Evolutionary conservation across 331 rosid genomes (phyloP).

Genomic region (Malus hybrid): DNA sequence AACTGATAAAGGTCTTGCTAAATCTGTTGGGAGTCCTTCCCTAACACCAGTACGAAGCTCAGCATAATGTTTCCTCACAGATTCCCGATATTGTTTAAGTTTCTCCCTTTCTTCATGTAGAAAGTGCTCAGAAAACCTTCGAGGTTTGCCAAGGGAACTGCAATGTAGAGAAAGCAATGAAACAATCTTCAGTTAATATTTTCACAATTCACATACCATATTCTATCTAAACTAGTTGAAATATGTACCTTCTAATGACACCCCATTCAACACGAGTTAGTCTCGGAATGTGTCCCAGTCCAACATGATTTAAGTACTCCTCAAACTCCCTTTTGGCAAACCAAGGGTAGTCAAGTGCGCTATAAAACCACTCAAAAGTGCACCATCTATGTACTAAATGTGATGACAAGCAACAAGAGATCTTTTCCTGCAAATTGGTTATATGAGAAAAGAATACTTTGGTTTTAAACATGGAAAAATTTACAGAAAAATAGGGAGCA

Average conservation of each 20-base stretch:
- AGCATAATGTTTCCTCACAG: conserved; percentile 72
- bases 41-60: conserved; percentile 56
- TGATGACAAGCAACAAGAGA: conserved; percentile 66
- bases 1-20: conserved; percentile 79
- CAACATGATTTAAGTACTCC: conserved; percentile 92
- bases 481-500: not conserved
- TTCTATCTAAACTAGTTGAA: not conserved
- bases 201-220: not conserved
- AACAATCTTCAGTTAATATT: not conserved
- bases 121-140: conserved; percentile 79
- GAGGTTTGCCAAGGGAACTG: conserved; percentile 96
- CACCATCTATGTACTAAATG: conserved; percentile 64
- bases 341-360: conserved; percentile 92
- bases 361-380: conserved; percentile 87
- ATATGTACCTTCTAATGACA: conserved; percentile 61
- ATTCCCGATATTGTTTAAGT: conserved; percentile 71
- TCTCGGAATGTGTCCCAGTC: conserved; percentile 73
- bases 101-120: conserved; percentile 70
- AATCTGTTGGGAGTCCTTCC: conserved; percentile 91
- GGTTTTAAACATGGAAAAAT: conserved; percentile 5
- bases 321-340: conserved; percentile 83
- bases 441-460: conserved; percentile 3
- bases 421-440: conserved; percentile 51
- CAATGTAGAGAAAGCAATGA: conserved; percentile 20
- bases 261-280: conserved; percentile 89